Evolutionary conservation across 805 yeast species (phyloP), one percentile per base, ranked within the genome.

Genomic region (Priceomyces haplophilus): DNA sequence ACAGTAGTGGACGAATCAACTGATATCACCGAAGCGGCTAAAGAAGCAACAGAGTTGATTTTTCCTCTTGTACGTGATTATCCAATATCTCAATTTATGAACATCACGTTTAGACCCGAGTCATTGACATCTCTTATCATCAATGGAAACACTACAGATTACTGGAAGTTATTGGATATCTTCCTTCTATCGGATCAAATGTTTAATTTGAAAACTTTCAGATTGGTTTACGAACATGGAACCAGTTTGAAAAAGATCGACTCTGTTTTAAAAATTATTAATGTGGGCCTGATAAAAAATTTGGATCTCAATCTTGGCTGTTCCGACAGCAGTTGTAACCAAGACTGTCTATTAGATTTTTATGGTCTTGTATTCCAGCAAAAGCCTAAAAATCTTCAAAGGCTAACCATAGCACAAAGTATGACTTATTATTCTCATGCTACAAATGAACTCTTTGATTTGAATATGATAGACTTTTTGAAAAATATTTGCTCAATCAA

Each of bases 251-350:
- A 38, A 16, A 45, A 42, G 37, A 42, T 47, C 25, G 23, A 39
- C 4, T 36, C 42, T 16, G 36, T 55, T 7, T 23, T 54, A 11
- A 48, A 52, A 10, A 47, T 42, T 18, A 40, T 65, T 19, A 40
- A 37, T 10, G 5, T 27, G 10, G 12, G 29, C 7, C 16, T 18
- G 15, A 7, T 66, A 5, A 54, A 61, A 36, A 66, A 65, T 29
- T 55, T 84, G 35, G 84, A 82, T 49, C 46, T 83, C 15, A 64
- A 65, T 5, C 53, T 80, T 21, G 84, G 84, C 1, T 79, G 87
- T 52, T 77, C 70, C 17, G 52, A 62, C 21, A 60, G 56, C 0
- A 71, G 79, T 48, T 59, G 63, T 34, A 48, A 44, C 41, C 60
- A 59, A 32, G 66, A 65, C 7, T 82, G 85, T 51, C 53, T 78